These are phyloP conservation scores for sweet orange (Citrus sinensis) DNA, from an alignment of 345 rosid genomes.

Conservation along the genomic window DVS_A1.0 CM039162.1:9124501-9125000, in stretches of 20 bases:
- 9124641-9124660: conserved; percentile 58
- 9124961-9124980: conserved; percentile 70
- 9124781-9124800: conserved; percentile 5
- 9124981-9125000: conserved; percentile 82
- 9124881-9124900: conserved; percentile 72
- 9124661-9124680: conserved; percentile 81
- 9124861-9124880: conserved; percentile 93
- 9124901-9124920: conserved; percentile 83
- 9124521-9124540: conserved; percentile 66
- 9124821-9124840: conserved; percentile 93
- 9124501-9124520: conserved; percentile 41
- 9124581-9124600: conserved; percentile 53
- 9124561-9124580: conserved; percentile 42
- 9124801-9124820: conserved; percentile 73
- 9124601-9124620: conserved; percentile 62
- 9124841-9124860: conserved; percentile 89
- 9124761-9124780: not conserved
- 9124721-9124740: conserved; percentile 6
- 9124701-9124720: conserved; percentile 54
- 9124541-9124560: conserved; percentile 69
- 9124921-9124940: conserved; percentile 70
- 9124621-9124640: conserved; percentile 82
- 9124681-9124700: conserved; percentile 76
- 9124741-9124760: conserved; percentile 7
- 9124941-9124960: conserved; percentile 46